Evolutionary conservation across 2,329 filamentous ascomycete species (phyloP).

Genomic region (Cordyceps tenuipes): DNA sequence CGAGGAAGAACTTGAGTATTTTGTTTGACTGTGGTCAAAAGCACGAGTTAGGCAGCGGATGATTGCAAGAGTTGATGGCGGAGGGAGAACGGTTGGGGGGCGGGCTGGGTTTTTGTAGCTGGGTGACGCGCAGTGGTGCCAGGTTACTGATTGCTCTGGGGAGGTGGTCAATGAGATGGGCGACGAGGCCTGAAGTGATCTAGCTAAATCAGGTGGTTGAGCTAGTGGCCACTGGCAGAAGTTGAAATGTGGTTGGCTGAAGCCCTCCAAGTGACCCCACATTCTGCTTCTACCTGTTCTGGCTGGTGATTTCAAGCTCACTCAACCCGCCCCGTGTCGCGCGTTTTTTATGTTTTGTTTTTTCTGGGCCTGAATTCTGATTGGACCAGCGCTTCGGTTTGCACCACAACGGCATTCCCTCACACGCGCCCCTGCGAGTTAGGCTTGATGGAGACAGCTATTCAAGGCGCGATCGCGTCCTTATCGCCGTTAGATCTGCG

Average conservation of each 20-base stretch:
- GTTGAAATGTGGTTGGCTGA: constrained; percentile 8
- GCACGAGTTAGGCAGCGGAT: constrained; percentile 26
- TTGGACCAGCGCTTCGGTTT: constrained; percentile 5
- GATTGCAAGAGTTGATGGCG: constrained; percentile 38
- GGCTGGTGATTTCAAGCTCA: constrained; percentile 8
- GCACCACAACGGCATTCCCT: background rate
- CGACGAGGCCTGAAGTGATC: constrained; percentile 9
- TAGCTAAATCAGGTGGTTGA: constrained; percentile 10
- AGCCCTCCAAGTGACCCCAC: background rate
- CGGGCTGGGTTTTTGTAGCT: constrained; percentile 52
- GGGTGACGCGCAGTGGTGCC: constrained; percentile 41
- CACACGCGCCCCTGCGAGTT: background rate
- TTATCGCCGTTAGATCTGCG: constrained; percentile 11
- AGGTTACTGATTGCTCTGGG: constrained; percentile 48
- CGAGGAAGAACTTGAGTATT: constrained; percentile 14
- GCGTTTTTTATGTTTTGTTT: constrained; percentile 13
- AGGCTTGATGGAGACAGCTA: constrained; percentile 2
- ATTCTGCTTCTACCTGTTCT: background rate
- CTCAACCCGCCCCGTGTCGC: background rate
- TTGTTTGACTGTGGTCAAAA: constrained; percentile 13
- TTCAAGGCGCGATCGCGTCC: constrained; percentile 8
- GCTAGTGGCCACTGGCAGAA: background rate
- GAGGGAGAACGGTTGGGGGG: constrained; percentile 41
- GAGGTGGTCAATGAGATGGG: constrained; percentile 7
- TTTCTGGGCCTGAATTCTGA: constrained; percentile 12